A percentile compares a stretch with the other conserved stretches of the same genome.
Evolutionary conservation across 179 eudicot species (phyloP).

Genomic region (Sideroxylon spinosum): DNA sequence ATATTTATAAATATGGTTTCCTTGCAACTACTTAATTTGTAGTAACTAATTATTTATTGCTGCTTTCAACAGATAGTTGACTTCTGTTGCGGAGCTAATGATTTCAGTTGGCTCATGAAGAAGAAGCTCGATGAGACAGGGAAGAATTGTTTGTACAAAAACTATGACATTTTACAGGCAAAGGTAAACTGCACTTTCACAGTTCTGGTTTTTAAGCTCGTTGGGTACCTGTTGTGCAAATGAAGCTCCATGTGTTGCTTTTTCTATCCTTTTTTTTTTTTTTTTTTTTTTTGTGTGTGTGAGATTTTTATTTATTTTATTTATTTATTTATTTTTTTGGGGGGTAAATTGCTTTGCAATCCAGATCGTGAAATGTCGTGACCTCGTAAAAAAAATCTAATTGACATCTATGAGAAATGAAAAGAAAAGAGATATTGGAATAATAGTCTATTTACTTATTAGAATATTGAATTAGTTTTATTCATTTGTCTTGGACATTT

Average conservation of each 20-base stretch:
- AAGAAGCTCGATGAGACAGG: conserved; percentile 64
- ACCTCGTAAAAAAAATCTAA: too few relatives aligned
- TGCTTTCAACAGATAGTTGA: conserved; percentile 68
- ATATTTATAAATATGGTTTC: too few relatives aligned
- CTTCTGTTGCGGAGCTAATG: conserved; percentile 95
- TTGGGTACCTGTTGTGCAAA: not conserved
- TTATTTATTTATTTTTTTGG: too few relatives aligned
- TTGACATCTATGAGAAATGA: too few relatives aligned
- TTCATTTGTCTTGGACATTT: too few relatives aligned
- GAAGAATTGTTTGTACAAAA: conserved; percentile 62
- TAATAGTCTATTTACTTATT: too few relatives aligned
- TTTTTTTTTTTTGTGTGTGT: not conserved
- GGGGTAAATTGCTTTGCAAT: too few relatives aligned
- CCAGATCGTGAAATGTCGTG: too few relatives aligned
- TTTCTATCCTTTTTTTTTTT: not conserved
- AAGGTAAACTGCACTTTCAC: conserved; percentile 41
- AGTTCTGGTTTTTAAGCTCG: not conserved
- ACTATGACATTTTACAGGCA: conserved; percentile 65
- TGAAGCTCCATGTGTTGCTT: not conserved
- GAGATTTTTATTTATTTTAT: too few relatives aligned
- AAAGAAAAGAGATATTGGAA: too few relatives aligned
- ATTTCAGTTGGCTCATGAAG: conserved; percentile 74
- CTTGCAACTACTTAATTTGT: not conserved
- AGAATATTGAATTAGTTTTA: too few relatives aligned
- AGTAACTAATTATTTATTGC: conserved; percentile 7